Evolutionary conservation across 129 eudicot species (phyloP), one percentile per base, ranked within the genome.

Genomic region (Smallanthus sonchifolius): DNA sequence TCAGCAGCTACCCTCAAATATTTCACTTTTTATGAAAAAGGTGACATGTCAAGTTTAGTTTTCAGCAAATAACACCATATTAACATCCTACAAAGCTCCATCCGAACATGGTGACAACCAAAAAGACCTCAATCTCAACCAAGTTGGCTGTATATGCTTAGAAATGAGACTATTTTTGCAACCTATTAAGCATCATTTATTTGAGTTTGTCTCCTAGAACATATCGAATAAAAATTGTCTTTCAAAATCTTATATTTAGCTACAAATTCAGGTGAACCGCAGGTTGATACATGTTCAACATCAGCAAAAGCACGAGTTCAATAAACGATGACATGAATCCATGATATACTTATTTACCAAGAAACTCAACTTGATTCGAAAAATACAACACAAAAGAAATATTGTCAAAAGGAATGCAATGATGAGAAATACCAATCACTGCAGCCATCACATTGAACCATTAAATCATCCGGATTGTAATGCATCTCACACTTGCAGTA

Each of bases 401-500:
- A 2, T 1, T 24, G 3, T 6, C 28, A 6, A 32, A 14, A 69
- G 16, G 10, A 69, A 69, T 32, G 30, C 5, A 36, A 70, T n/a
- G 36, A 70, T 36, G 66, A 54, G 20, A 69, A 85, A 60, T 68
- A 91, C 97, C 95, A 88, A 67, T 88, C 92, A 7, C 42, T 74
- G 86, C 97, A 91, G 49, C 74, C 88, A 59, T 86, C 97, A 77
- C 97, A 91, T 60, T 88, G 92, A 75, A 91, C 79, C 97, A 91
- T 88, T 7, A 91, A 83, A 55, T 86, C 84, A 78, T 10, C 30
- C 30, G 30, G 30, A 24, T 24, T 24, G 30, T 24, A 24, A 24
- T 95, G 95, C 95, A 91, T 88, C 66, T 88, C 92, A 78, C 97
- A 91, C 63, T 83, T 88, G 67, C 96, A 91, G 73, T 86, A 91